A percentile compares a stretch with the other conserved stretches of the same genome.
These are phyloP conservation scores for Aspergillus nidulans DNA, from an alignment of 495 filamentous ascomycete species.

Conservation along the genomic window DNA sequence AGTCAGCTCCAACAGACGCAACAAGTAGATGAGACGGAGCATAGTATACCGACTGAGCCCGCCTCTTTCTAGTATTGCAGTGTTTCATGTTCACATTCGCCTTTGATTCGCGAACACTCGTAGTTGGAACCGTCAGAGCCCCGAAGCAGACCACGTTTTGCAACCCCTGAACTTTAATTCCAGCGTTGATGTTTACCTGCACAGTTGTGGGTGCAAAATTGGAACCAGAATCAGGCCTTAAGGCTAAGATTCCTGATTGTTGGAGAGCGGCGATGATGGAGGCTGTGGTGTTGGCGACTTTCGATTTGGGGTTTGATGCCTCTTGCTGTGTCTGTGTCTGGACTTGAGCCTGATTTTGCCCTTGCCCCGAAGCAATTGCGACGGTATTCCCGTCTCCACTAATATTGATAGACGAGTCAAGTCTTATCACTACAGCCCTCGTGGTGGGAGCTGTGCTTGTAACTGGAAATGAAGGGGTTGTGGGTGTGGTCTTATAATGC, in stretches of 20 bases:
- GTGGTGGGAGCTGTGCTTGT: neutral
- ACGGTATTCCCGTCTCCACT: constrained; percentile 32
- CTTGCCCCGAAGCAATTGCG: constrained; percentile 18
- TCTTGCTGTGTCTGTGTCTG: neutral
- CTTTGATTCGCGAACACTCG: neutral
- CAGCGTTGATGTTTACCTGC: constrained; percentile 23
- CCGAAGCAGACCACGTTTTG: constrained; percentile 20
- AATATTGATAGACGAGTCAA: constrained; percentile 35
- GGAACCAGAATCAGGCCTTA: neutral
- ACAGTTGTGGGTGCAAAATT: neutral
- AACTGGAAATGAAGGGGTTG: constrained; percentile 20
- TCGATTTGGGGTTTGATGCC: constrained; percentile 9
- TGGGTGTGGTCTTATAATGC: neutral
- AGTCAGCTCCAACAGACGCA: neutral
- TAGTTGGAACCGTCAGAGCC: neutral
- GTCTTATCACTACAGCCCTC: constrained; percentile 25
- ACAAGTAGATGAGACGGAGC: neutral
- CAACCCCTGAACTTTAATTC: constrained; percentile 25
- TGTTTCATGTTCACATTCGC: neutral
- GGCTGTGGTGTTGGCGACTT: constrained; percentile 16
- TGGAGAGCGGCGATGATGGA: constrained; percentile 16
- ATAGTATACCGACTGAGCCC: constrained; percentile 26
- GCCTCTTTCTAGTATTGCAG: constrained; percentile 20
- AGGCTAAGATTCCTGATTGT: neutral
- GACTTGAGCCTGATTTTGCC: too few species aligned